phyloP scores from a whole-genome alignment of 2,329 filamentous ascomycete genomes.

The Waltergamsia citrina region DNA sequence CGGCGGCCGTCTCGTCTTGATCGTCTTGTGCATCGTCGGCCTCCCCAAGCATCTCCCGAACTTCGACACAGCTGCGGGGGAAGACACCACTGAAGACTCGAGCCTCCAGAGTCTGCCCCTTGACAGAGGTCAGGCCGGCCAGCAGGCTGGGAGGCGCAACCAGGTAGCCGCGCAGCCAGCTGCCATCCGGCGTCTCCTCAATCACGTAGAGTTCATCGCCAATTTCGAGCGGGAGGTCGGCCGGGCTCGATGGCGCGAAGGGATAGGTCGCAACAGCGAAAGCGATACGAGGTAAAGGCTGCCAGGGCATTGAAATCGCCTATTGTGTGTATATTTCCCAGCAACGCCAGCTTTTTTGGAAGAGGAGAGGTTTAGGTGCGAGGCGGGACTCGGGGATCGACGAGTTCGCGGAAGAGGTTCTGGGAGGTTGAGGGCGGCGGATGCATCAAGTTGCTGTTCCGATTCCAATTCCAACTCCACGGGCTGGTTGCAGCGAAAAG shows the following conservation, averaged over 20 bases:
- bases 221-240: conserved; percentile 92
- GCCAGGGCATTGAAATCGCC: conserved; percentile 71
- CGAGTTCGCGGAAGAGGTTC: neutral
- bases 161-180: conserved; percentile 93
- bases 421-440: neutral
- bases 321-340: neutral
- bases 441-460: conserved; percentile 5
- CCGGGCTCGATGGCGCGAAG: conserved; percentile 75
- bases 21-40: conserved; percentile 42
- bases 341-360: neutral
- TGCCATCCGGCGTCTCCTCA: conserved; percentile 83
- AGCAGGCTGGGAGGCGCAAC: conserved; percentile 89
- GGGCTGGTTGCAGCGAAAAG: too few species aligned
- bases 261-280: conserved; percentile 96
- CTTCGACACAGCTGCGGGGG: conserved; percentile 86
- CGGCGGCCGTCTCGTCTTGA: conserved; percentile 24
- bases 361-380: conserved; percentile 1
- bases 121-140: conserved; percentile 80
- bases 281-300: conserved; percentile 90
- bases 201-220: conserved; percentile 99
- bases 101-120: conserved; percentile 88
- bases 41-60: conserved; percentile 84
- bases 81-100: conserved; percentile 99
- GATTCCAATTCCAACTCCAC: too few species aligned
- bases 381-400: conserved; percentile 1